A percentile compares a stretch with the other conserved stretches of the same genome.
Conservation (phyloP, 768 basidiomycete species). For the Antrodiella citrinella region DNA sequence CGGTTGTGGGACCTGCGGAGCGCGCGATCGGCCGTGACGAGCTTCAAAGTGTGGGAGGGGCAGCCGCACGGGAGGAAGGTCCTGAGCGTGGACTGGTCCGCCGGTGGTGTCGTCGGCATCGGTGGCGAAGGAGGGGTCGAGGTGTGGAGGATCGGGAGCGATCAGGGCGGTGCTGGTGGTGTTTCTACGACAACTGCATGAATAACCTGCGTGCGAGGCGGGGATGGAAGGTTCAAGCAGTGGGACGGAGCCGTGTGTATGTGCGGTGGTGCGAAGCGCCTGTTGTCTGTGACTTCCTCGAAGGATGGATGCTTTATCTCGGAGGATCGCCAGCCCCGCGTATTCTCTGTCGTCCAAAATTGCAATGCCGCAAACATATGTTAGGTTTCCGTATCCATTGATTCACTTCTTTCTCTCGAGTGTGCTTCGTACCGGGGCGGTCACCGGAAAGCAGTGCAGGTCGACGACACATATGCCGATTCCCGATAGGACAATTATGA, state of each 20-base stretch:
- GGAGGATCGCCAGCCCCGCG: not conserved
- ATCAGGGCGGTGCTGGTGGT: no score
- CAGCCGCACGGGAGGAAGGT: conserved; percentile 7
- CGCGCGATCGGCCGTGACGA: conserved; percentile 53
- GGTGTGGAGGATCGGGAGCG: conserved; percentile 7
- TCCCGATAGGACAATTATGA: not conserved
- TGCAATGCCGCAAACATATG: not conserved
- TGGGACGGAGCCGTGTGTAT: no score
- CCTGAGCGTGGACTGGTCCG: conserved; percentile 8
- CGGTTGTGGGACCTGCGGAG: conserved; percentile 77
- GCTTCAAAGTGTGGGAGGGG: conserved; percentile 53
- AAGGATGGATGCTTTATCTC: not conserved
- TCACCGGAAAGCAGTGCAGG: not conserved
- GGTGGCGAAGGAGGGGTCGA: conserved; percentile 13
- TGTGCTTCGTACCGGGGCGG: not conserved
- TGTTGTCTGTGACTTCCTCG: no score
- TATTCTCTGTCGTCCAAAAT: not conserved
- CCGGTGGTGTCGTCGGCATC: conserved; percentile 6
- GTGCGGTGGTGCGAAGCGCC: no score
- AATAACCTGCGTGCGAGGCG: not conserved
- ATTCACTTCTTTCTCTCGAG: not conserved
- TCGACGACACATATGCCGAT: not conserved
- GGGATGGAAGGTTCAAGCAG: not conserved
- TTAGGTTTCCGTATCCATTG: not conserved
- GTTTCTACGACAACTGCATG: no score